Evolutionary conservation across 306 rosid species (phyloP), one percentile per base, ranked within the genome.

Genomic region (Casuarina cunninghamiana): DNA sequence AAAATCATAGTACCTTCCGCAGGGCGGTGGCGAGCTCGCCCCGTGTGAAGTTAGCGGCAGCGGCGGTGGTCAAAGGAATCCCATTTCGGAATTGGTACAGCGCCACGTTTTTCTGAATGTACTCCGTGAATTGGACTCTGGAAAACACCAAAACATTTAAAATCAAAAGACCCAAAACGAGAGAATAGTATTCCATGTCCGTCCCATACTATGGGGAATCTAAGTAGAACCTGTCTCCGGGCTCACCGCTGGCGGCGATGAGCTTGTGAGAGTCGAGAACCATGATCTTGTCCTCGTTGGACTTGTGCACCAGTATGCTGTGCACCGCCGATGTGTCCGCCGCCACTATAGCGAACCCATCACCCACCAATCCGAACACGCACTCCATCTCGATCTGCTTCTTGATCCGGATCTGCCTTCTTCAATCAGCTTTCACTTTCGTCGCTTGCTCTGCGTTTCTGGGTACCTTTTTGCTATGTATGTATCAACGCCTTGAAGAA

Each of bases 271-370:
- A 89, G 65, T 95, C 99, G 72, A 95, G 99, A 49, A 88, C 77
- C 99, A 95, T 95, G 93, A 95, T 95, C 89, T 95, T 95, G 90
- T 95, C 99, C 81, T 95, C 99, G 85, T 93, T 91, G 53, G 96
- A 87, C 77, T 93, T 95, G 85, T 95, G 99, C 1, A 95, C 99
- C 51, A 95, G 83, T 80, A 95, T 95, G 87, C 97, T 91, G 78
- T 95, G 89, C 50, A 93, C 97, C 35, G 99, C 97, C 54, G 99
- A 93, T 1, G 99, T 85, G 63, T 95, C 99, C 4, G 97, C 97
- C 55, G 58, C 99, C 69, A 95, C 97, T 2, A 95, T 82, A 17
- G 95, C 83, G 83, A 89, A 95, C 0, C 92, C 99, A 53, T 88
- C 74, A 0, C 99, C 97, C 0, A 95, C 99, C 46, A 93, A 74